These are phyloP conservation scores for Ophiostoma australiae DNA, from an alignment of 2,329 filamentous ascomycete species.

Conservation along the genomic window DNA sequence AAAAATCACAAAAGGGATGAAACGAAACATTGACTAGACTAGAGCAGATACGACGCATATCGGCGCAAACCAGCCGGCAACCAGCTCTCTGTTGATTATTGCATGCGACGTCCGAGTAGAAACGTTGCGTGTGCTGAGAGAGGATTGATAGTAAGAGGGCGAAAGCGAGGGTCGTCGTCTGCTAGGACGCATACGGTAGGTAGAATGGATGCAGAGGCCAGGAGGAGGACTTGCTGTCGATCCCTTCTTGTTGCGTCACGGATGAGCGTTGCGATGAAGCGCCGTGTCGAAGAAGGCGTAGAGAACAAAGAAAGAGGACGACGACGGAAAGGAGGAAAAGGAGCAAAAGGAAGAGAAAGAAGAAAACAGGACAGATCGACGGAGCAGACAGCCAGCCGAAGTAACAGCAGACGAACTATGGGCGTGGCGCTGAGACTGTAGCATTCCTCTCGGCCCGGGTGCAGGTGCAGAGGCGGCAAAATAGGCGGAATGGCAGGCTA, in stretches of 20 bases:
- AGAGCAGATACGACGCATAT: neutral
- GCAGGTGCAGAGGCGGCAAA: neutral
- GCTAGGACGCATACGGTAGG: neutral
- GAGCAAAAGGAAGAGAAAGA: neutral
- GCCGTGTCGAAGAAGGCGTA: neutral
- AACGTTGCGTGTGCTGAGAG: neutral
- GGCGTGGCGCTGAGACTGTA: neutral
- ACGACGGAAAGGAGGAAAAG: too few species aligned
- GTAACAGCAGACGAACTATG: neutral
- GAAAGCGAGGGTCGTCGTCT: neutral
- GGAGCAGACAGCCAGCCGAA: neutral
- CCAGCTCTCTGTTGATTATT: neutral
- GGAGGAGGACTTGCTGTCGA: neutral
- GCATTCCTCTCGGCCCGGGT: conserved; percentile 6
- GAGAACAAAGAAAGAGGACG: neutral
- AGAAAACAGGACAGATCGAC: neutral
- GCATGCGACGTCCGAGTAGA: neutral
- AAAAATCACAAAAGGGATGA: neutral
- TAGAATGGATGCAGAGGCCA: too few species aligned
- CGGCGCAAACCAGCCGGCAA: neutral
- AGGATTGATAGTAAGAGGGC: too few species aligned
- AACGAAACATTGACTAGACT: neutral
- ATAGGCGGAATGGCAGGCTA: neutral
- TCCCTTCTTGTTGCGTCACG: neutral
- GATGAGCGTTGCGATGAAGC: neutral